Conservation (phyloP, 148 eudicot genomes). For the Rhododendron vialii region DNA sequence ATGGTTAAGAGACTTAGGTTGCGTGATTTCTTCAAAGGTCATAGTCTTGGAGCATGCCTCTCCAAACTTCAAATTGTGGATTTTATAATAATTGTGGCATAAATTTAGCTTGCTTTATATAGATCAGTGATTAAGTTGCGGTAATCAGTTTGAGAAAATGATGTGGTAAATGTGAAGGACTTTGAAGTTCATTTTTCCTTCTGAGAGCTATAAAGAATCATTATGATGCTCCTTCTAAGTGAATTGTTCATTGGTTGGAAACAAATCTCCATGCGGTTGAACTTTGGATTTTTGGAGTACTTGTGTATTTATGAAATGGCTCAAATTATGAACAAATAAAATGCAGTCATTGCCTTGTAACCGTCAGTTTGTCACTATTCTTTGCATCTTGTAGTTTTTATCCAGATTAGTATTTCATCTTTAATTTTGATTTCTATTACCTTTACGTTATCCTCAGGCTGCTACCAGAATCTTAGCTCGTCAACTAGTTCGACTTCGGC, state of each 20-base stretch:
- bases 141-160: neutral
- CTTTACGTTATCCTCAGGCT: conserved; percentile 28
- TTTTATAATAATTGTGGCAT: neutral
- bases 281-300: neutral
- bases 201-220: neutral
- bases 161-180: neutral
- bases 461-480: conserved; percentile 72
- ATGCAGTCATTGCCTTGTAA: neutral
- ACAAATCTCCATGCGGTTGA: neutral
- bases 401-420: neutral
- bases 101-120: neutral
- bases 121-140: neutral
- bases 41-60: neutral
- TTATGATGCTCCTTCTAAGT: neutral
- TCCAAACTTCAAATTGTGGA: neutral
- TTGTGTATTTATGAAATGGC: neutral
- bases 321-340: neutral
- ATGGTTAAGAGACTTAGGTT: neutral
- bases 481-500: conserved; percentile 64
- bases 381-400: neutral
- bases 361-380: neutral
- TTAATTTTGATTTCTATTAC: neutral
- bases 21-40: neutral
- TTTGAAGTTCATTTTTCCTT: neutral
- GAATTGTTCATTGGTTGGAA: neutral